Evolutionary conservation across 768 basidiomycete species (phyloP).

Genomic region (Scleroderma bovista): DNA sequence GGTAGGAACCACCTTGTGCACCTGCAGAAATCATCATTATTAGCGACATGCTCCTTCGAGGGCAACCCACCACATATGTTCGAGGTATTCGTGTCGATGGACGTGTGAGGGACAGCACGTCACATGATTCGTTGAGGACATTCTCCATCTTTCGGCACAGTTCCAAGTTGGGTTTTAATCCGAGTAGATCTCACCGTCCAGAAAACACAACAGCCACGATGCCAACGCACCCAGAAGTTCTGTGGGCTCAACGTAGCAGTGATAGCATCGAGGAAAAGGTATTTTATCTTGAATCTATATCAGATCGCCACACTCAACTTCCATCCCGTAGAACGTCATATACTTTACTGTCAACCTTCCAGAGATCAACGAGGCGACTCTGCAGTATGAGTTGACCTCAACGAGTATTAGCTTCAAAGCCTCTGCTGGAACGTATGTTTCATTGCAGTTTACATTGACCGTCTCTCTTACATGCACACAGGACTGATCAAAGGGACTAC

Average conservation of each 20-base stretch:
- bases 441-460: background rate
- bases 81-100: background rate
- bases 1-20: conserved; percentile 87
- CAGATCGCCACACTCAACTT: background rate
- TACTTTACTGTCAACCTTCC: conserved; percentile 83
- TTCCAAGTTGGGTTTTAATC: conserved; percentile 19
- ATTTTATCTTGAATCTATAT: background rate
- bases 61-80: conserved; percentile 50
- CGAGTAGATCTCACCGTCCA: conserved; percentile 2
- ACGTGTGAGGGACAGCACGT: conserved; percentile 2
- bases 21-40: conserved; percentile 35
- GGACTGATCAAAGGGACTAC: conserved; percentile 55
- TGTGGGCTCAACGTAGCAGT: conserved; percentile 94
- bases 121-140: conserved; percentile 19
- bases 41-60: background rate
- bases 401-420: conserved; percentile 62
- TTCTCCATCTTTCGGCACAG: conserved; percentile 29
- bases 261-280: conserved; percentile 63
- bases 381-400: conserved; percentile 56
- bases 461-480: conserved; percentile 7
- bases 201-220: conserved; percentile 21
- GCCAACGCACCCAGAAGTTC: conserved; percentile 73
- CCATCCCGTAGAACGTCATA: conserved; percentile 68
- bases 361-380: conserved; percentile 53
- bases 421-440: conserved; percentile 53